Conservation (phyloP, 176 grass and related monocot genomes). For the Musa beccarii region DNA sequence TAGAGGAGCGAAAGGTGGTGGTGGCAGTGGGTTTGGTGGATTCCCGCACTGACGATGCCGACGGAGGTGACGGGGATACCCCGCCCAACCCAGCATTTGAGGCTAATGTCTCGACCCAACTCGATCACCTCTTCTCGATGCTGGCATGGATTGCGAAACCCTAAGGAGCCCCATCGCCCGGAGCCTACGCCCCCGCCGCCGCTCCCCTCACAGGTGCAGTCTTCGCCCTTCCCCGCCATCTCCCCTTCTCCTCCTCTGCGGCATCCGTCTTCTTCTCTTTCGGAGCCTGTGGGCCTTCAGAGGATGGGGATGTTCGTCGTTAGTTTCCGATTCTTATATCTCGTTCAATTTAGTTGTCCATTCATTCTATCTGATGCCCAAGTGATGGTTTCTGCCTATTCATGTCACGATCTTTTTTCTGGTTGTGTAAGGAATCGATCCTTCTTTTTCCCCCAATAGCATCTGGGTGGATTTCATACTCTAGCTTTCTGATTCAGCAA, state of each 20-base stretch:
- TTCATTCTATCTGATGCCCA: neutral
- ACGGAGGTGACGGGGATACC: neutral
- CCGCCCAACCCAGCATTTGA: neutral
- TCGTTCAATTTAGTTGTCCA: neutral
- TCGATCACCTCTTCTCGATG: constrained; percentile 11
- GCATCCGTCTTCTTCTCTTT: neutral
- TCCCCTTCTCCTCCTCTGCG: neutral
- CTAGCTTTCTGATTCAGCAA: neutral
- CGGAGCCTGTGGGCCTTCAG: neutral
- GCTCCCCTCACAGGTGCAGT: neutral
- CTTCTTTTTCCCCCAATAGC: neutral
- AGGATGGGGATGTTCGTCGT: neutral
- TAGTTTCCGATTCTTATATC: neutral
- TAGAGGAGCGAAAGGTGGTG: neutral
- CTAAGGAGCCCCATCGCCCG: constrained; percentile 12
- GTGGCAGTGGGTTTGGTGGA: no score
- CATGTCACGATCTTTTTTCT: neutral
- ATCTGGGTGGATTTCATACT: neutral
- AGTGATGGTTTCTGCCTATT: neutral
- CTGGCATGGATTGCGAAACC: constrained; percentile 9
- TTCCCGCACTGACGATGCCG: neutral
- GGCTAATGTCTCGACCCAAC: neutral
- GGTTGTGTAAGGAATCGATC: neutral
- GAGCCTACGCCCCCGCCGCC: constrained; percentile 13
- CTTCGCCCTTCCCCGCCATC: neutral